Conservation (phyloP, 2,329 filamentous ascomycete species). For the Penicillium italicum region DNA sequence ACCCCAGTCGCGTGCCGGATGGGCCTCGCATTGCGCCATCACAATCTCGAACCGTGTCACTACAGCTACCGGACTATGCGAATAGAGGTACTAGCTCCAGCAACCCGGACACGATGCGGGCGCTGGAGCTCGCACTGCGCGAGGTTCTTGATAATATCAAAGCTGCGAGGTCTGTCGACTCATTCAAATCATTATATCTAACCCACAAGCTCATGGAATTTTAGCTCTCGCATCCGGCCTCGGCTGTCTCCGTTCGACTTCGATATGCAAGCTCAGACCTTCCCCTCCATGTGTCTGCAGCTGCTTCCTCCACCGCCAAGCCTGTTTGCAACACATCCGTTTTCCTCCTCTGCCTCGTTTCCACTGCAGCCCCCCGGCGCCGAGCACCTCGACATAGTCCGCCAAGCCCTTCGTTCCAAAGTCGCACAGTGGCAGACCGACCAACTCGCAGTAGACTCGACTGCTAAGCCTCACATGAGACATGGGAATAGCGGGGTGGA, state of each 20-base stretch:
- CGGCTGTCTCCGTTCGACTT: conserved; percentile 63
- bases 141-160: conserved; percentile 78
- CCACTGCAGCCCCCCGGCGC: conserved; percentile 71
- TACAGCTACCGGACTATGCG: conserved; percentile 51
- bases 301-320: conserved; percentile 77
- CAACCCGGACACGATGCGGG: conserved; percentile 77
- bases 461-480: conserved; percentile 37
- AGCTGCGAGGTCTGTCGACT: conserved; percentile 67
- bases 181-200: background rate
- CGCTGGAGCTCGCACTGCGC: conserved; percentile 77
- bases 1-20: conserved; percentile 46
- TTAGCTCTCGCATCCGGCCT: conserved; percentile 44
- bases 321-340: conserved; percentile 74
- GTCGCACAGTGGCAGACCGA: conserved; percentile 63
- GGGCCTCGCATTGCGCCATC: conserved; percentile 33
- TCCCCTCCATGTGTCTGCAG: conserved; percentile 77
- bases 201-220: conserved; percentile 10
- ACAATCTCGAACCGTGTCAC: conserved; percentile 32
- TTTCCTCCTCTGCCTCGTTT: conserved; percentile 75
- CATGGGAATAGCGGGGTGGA: conserved; percentile 29
- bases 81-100: conserved; percentile 60
- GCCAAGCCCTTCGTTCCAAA: conserved; percentile 62
- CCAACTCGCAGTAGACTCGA: conserved; percentile 31
- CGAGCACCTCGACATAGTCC: conserved; percentile 70
- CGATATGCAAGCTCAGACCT: conserved; percentile 79